A percentile compares a stretch with the other conserved stretches of the same genome.
Conservation (phyloP, 2,329 filamentous ascomycete species). For the Chaetomiaceae sp. region DNA sequence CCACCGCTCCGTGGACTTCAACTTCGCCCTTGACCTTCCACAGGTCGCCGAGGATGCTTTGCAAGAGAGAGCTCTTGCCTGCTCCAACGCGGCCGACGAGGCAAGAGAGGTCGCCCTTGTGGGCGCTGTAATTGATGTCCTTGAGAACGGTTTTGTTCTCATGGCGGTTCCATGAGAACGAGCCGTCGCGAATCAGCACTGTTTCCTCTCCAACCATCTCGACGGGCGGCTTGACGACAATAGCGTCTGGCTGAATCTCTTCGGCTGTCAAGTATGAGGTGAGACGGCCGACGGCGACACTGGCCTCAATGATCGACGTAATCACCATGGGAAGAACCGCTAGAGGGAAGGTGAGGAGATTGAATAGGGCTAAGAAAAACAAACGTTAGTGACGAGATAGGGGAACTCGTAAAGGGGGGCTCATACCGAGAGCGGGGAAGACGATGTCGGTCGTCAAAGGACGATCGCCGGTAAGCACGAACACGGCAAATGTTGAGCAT, state of each 20-base stretch:
- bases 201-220: constrained; percentile 79
- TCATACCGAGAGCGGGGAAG: constrained; percentile 68
- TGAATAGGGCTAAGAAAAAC: constrained; percentile 71
- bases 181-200: constrained; percentile 75
- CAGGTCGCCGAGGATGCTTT: constrained; percentile 82
- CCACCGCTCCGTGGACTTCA: constrained; percentile 72
- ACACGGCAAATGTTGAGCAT: constrained; percentile 92
- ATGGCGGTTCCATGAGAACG: constrained; percentile 92
- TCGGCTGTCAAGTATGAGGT: constrained; percentile 82
- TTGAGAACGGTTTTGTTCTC: constrained; percentile 66
- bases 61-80: constrained; percentile 90
- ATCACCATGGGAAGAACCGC: constrained; percentile 97
- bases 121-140: constrained; percentile 81
- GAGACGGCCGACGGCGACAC: constrained; percentile 83
- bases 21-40: constrained; percentile 87
- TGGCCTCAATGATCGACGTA: constrained; percentile 89
- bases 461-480: constrained; percentile 75
- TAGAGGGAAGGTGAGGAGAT: constrained; percentile 90
- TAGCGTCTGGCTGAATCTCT: constrained; percentile 82
- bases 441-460: constrained; percentile 92
- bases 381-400: neutral
- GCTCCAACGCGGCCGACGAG: constrained; percentile 91
- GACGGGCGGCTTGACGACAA: constrained; percentile 64
- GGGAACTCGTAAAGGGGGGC: neutral
- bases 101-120: constrained; percentile 90